Evolutionary conservation across 202 grass and related monocot genomes (phyloP).

Genomic region (Zoysia matrella): DNA sequence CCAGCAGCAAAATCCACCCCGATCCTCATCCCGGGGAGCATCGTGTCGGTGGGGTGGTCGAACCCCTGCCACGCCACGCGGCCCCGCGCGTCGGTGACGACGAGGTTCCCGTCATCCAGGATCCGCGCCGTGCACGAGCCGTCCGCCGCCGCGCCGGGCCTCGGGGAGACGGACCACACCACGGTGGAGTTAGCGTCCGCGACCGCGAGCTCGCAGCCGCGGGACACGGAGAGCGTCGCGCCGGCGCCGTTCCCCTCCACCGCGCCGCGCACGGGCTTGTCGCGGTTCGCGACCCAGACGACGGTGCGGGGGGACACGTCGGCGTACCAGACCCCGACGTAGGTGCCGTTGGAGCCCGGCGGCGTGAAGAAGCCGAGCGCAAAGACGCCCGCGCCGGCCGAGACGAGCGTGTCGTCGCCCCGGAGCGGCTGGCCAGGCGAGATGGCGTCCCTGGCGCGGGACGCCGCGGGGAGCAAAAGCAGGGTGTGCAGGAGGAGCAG

Average conservation of each 20-base stretch:
- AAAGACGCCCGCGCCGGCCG: slow-evolving; percentile 50
- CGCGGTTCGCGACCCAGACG: slow-evolving; percentile 84
- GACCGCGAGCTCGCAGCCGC: slow-evolving; percentile 44
- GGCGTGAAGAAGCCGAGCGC: slow-evolving; percentile 69
- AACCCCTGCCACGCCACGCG: slow-evolving; percentile 78
- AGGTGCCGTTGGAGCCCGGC: slow-evolving; percentile 51
- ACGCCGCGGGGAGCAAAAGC: slow-evolving; percentile 30
- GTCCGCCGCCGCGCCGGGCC: not conserved
- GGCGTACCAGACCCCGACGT: slow-evolving; percentile 66
- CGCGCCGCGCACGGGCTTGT: slow-evolving; percentile 23
- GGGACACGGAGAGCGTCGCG: slow-evolving; percentile 43
- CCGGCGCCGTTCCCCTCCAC: not conserved
- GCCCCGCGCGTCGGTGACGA: slow-evolving; percentile 28
- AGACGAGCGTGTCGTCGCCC: slow-evolving; percentile 60
- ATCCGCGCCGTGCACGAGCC: slow-evolving; percentile 55
- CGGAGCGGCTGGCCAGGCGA: slow-evolving; percentile 45
- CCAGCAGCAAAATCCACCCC: slow-evolving; percentile 55
- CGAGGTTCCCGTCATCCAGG: slow-evolving; percentile 61
- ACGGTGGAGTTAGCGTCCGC: slow-evolving; percentile 35
- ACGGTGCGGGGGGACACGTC: slow-evolving; percentile 48
- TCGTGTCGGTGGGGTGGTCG: slow-evolving; percentile 76
- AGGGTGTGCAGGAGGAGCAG: not conserved
- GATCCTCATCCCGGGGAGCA: slow-evolving; percentile 71
- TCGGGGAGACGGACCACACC: slow-evolving; percentile 41
- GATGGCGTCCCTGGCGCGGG: slow-evolving; percentile 51